Percentiles rank a stretch among this genome's conserved stretches.
Conservation (phyloP, 1,284 basidiomycete species). For the Tetrapyrgos nigripes region DNA sequence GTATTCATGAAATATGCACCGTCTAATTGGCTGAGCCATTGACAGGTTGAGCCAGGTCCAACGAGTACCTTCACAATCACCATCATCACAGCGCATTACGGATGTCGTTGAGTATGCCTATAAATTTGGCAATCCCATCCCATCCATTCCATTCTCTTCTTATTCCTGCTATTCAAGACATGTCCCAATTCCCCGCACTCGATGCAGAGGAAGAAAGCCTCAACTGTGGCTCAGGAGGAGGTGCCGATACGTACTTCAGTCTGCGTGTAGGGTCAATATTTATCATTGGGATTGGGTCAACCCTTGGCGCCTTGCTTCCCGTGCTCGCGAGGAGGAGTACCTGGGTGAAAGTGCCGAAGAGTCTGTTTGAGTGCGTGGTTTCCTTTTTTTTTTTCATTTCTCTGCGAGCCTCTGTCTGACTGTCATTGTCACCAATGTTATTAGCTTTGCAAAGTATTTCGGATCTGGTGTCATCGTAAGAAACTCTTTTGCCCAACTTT, state of each 20-base stretch:
- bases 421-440: conserved; percentile 17
- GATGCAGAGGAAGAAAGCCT: too few relatives aligned
- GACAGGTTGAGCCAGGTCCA: too few relatives aligned
- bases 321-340: conserved; percentile 71
- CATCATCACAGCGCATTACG: too few relatives aligned
- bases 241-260: conserved; percentile 24
- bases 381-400: conserved; percentile 2
- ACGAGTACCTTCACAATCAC: too few relatives aligned
- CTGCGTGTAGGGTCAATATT: conserved; percentile 89
- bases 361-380: conserved; percentile 81
- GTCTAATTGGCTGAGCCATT: too few relatives aligned
- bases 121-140: too few relatives aligned
- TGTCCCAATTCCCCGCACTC: too few relatives aligned
- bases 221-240: conserved; percentile 15
- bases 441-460: conserved; percentile 92
- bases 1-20: too few relatives aligned
- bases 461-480: conserved; percentile 91
- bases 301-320: conserved; percentile 82
- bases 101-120: too few relatives aligned
- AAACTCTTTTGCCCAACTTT: conserved; percentile 19
- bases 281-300: conserved; percentile 79
- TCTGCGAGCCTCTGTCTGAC: background rate
- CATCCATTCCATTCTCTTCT: too few relatives aligned
- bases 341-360: conserved; percentile 67
- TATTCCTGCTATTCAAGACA: too few relatives aligned